These are phyloP conservation scores for Phaeoacremonium minimum DNA, from an alignment of 2,329 filamentous ascomycete genomes.

Conservation along the genomic window DNA sequence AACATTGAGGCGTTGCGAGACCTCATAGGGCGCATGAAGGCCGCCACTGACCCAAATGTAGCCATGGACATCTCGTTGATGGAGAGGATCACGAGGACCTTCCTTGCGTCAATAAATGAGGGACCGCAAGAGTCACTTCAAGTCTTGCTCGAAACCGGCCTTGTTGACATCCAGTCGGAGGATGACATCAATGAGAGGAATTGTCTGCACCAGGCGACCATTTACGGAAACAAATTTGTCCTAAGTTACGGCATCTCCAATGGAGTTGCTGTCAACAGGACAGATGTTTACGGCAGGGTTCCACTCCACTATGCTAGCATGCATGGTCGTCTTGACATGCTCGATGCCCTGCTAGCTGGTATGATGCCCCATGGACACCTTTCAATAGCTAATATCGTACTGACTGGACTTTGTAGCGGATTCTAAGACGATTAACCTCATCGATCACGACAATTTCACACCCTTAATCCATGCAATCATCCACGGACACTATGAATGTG, in stretches of 20 bases:
- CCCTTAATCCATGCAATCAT: constrained; percentile 94
- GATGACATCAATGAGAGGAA: constrained; percentile 98
- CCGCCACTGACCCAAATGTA: constrained; percentile 26
- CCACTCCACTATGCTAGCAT: constrained; percentile 95
- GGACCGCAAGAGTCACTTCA: constrained; percentile 73
- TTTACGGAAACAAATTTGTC: constrained; percentile 81
- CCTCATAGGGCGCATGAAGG: constrained; percentile 69
- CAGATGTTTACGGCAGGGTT: constrained; percentile 90
- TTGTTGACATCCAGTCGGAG: constrained; percentile 88
- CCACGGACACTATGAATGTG: constrained; percentile 76
- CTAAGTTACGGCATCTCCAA: constrained; percentile 70
- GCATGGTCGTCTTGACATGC: constrained; percentile 83
- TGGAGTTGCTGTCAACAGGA: constrained; percentile 71
- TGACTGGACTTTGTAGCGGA: constrained; percentile 41
- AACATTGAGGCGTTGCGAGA: constrained; percentile 76
- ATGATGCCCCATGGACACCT: neutral
- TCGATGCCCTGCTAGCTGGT: constrained; percentile 66
- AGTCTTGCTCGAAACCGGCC: constrained; percentile 71
- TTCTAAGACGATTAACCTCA: constrained; percentile 73
- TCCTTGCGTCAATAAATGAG: constrained; percentile 84
- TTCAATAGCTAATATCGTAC: neutral
- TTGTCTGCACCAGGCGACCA: constrained; percentile 92
- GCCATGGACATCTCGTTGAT: constrained; percentile 49
- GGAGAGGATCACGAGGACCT: constrained; percentile 83
- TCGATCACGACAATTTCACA: constrained; percentile 96